Base-by-base conservation (phyloP, 495 filamentous ascomycete species). In the Xylaria acuta region DNA sequence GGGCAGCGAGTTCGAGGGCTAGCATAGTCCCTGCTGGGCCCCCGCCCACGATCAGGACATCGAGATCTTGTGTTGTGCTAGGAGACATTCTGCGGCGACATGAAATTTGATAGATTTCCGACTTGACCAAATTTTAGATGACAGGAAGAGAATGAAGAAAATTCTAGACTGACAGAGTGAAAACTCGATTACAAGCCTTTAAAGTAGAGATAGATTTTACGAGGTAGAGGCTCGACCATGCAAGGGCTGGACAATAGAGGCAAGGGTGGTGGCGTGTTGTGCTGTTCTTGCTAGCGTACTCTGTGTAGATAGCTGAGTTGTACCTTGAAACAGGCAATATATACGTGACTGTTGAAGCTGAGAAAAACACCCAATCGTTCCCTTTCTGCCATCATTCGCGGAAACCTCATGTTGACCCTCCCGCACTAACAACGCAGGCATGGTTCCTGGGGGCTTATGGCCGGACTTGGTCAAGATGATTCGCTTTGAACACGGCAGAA, bases 401-500 rank as follows among this genome's bases (percentile, higher is more conserved):
- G n/a, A 25, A 2, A 11, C 47, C 8, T 11, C n/a, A 1, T 51
- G 47, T 51, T 51, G 20, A 3, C 8, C 53, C 53, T 16, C 22
- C 25, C 9, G 22, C 9, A 27, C 9, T 16, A 32, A 56, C 27
- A 32, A 56, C 27, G 27, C 27, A 32, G 16, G 12, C 12, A 18
- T 32, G 25, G 32, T 56, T 56, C 4, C 5, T 56, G 6, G 14
- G 25, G 53, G 4, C 51, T 38, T 38, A 38, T 22, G 32, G 58
- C 18, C 34, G 65, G 63, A 82, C n/a, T 63, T 75, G 53, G 70
- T 78, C 20, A 72, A 82, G 72, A 64, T 82, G 36, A 77, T 79
- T 73, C 75, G 78, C 65, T 70, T 82, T 67, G 74, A 80, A 72
- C 76, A 83, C 40, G 75, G 80, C 18, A 70, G 80, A 74, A 79